Conservation (phyloP, 1,139 yeast species). For the Magnusiomyces suaveolens region DNA sequence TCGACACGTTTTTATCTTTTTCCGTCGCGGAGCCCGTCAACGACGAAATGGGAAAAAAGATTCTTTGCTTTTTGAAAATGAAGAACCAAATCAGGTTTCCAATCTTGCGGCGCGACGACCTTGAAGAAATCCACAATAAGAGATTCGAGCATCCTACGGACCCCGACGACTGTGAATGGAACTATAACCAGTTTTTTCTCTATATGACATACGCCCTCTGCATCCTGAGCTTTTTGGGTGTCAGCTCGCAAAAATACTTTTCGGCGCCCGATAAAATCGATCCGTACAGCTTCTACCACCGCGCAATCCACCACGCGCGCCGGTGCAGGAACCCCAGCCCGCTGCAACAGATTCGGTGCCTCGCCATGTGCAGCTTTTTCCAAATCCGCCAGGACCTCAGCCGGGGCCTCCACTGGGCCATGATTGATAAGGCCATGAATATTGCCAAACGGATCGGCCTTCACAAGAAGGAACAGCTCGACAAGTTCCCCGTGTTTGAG, state of each 20-base stretch:
- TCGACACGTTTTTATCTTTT: not conserved
- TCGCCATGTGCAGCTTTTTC: not conserved
- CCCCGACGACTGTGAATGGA: not conserved
- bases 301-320: constrained; percentile 2
- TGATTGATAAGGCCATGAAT: constrained; percentile 4
- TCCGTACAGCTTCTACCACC: constrained; percentile 1
- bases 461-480: not conserved
- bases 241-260: not conserved
- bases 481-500: not conserved
- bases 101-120: not conserved
- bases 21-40: not conserved
- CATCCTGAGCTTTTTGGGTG: not conserved
- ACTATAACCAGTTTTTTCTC: not conserved
- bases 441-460: not conserved
- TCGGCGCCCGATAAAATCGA: not conserved
- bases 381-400: constrained; percentile 4
- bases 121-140: not conserved
- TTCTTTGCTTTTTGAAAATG: not conserved
- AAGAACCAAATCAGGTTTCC: constrained; percentile 4
- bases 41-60: not conserved
- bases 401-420: not conserved
- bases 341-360: not conserved
- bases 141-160: not conserved
- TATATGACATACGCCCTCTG: not conserved
- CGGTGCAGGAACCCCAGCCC: not conserved